Percentiles rank a stretch among this genome's conserved stretches.
Evolutionary conservation across 139 green algal species (phyloP).

Genomic region (Picochlorum sp.): DNA sequence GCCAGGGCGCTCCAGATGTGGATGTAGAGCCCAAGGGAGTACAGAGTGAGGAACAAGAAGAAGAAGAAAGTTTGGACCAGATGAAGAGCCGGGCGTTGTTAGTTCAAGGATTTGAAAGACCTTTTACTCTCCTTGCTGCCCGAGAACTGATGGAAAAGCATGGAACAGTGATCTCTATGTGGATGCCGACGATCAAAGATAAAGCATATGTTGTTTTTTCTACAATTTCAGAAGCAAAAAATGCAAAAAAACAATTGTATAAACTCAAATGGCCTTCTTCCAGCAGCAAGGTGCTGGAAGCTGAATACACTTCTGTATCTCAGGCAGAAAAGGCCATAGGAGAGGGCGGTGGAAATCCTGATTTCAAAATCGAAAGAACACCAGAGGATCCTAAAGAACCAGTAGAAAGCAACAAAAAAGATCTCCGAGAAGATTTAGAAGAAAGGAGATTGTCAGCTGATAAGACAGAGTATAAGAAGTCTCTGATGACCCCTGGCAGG

Average conservation of each 20-base stretch:
- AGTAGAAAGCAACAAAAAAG: neutral
- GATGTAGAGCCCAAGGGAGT: neutral
- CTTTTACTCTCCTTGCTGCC: conserved; percentile 46
- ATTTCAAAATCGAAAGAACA: conserved; percentile 12
- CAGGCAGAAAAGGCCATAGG: conserved; percentile 40
- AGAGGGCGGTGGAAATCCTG: conserved; percentile 13
- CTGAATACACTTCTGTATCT: conserved; percentile 25
- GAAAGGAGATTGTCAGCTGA: neutral
- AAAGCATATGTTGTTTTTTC: conserved; percentile 55
- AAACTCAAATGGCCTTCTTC: conserved; percentile 29
- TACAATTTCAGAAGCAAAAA: conserved; percentile 38
- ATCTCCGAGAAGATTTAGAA: neutral
- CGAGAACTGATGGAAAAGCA: conserved; percentile 34
- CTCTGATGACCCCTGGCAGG: neutral
- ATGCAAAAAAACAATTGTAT: conserved; percentile 11
- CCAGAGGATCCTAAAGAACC: conserved; percentile 12
- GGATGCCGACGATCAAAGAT: conserved; percentile 76
- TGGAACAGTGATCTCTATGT: conserved; percentile 50
- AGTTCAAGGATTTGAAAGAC: conserved; percentile 67
- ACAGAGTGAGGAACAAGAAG: neutral
- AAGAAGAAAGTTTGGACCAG: neutral
- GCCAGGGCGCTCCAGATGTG: neutral
- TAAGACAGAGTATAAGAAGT: neutral
- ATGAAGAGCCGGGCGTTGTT: conserved; percentile 31
- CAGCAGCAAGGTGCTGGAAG: conserved; percentile 32